Evolutionary conservation across 2,329 filamentous ascomycete species (phyloP).

Genomic region (Dichotomopilus funicola): DNA sequence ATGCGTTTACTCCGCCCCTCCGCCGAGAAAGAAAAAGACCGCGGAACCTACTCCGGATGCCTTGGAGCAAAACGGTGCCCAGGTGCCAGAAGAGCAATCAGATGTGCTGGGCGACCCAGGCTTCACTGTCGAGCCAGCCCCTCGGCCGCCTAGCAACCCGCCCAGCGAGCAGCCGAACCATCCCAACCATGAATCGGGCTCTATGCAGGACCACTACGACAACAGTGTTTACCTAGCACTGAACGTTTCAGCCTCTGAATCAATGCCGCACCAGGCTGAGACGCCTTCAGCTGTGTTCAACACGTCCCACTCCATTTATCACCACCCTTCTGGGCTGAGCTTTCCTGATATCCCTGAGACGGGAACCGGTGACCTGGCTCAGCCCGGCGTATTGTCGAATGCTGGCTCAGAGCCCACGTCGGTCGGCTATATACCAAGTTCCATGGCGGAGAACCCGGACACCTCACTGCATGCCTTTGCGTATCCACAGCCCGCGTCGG

Average conservation of each 20-base stretch:
- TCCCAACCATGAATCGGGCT: neutral
- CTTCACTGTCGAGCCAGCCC: constrained; percentile 11
- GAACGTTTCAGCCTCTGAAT: constrained; percentile 6
- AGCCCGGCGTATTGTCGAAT: constrained; percentile 2
- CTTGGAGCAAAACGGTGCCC: neutral
- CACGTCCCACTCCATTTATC: constrained; percentile 13
- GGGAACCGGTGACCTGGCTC: constrained; percentile 5
- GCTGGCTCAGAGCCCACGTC: constrained; percentile 8
- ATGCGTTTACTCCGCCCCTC: constrained; percentile 37
- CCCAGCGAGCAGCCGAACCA: neutral
- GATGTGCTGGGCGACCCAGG: constrained; percentile 23
- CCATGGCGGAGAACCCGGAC: constrained; percentile 7
- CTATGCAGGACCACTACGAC: constrained; percentile 17
- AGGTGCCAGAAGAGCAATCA: constrained; percentile 18
- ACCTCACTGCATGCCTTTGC: constrained; percentile 11
- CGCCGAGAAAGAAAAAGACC: constrained; percentile 15
- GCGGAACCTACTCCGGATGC: constrained; percentile 14
- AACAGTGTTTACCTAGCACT: constrained; percentile 16
- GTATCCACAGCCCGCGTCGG: constrained; percentile 12
- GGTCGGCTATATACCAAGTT: constrained; percentile 12
- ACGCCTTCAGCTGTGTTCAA: constrained; percentile 12
- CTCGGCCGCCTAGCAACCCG: neutral
- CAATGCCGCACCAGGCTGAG: constrained; percentile 13
- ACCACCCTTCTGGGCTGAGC: constrained; percentile 16
- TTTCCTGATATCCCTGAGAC: constrained; percentile 10